A percentile compares a stretch with the other conserved stretches of the same genome.
Evolutionary conservation across 139 green algal genomes (phyloP).

Genomic region (Micractinium conductrix): DNA sequence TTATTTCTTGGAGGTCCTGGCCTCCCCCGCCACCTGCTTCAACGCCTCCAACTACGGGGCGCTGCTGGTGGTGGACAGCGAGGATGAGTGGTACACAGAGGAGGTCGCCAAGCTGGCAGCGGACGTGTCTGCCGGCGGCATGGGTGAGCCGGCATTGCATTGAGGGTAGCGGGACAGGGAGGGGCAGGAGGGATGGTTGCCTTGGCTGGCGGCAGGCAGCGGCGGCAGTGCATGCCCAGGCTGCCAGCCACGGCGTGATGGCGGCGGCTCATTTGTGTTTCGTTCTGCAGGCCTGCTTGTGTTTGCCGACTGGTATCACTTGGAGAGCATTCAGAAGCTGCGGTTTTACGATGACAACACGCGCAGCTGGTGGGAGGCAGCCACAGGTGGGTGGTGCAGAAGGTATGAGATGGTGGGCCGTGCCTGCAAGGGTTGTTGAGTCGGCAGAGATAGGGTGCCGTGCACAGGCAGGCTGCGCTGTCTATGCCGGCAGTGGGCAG

Average conservation of each 20-base stretch:
- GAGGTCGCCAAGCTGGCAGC: conserved; percentile 85
- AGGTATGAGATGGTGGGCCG: neutral
- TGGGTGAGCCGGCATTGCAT: neutral
- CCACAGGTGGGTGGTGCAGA: conserved; percentile 55
- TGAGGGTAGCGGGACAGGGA: neutral
- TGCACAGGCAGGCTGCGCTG: neutral
- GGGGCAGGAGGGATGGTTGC: neutral
- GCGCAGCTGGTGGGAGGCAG: conserved; percentile 86
- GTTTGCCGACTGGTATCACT: conserved; percentile 98
- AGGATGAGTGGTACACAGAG: conserved; percentile 92
- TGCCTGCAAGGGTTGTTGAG: neutral
- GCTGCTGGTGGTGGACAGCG: conserved; percentile 89
- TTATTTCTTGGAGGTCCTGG: conserved; percentile 89
- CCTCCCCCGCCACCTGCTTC: conserved; percentile 94
- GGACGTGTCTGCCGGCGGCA: conserved; percentile 8
- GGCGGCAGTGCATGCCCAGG: neutral
- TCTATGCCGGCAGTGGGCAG: too few relatives aligned
- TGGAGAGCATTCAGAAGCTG: conserved; percentile 82
- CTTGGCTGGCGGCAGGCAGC: neutral
- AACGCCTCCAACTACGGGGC: conserved; percentile 87
- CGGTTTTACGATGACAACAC: conserved; percentile 99
- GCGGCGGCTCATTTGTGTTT: too few relatives aligned
- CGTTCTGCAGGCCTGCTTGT: conserved; percentile 73
- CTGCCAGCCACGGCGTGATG: neutral
- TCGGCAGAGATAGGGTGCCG: too few relatives aligned